Evolutionary conservation across 2,329 filamentous ascomycete genomes (phyloP).

Genomic region (Aureobasidium sp.): DNA sequence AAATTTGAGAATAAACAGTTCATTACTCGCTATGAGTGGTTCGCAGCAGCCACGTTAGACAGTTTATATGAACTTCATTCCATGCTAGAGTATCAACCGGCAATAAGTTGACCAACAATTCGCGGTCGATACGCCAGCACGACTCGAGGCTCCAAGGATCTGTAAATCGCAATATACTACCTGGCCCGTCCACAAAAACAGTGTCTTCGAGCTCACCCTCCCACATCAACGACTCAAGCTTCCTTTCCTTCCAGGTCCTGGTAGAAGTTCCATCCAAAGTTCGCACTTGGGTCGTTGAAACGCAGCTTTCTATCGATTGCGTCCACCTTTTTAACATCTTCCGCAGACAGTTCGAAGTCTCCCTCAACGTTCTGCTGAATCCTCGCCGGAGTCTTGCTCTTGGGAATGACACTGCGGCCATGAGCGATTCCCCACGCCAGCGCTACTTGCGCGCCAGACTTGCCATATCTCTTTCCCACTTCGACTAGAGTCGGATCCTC

Average conservation of each 20-base stretch:
- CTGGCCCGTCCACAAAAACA: neutral
- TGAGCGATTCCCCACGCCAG: conserved; percentile 47
- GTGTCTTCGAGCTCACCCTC: neutral
- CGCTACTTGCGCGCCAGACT: conserved; percentile 43
- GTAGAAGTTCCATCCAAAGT: conserved; percentile 52
- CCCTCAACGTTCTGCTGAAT: conserved; percentile 29
- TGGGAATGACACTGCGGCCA: conserved; percentile 45
- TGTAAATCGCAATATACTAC: neutral
- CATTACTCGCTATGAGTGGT: conserved; percentile 1
- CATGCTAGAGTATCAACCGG: neutral
- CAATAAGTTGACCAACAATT: neutral
- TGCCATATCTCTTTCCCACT: conserved; percentile 45
- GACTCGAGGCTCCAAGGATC: neutral
- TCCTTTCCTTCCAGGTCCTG: conserved; percentile 49
- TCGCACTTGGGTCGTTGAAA: conserved; percentile 50
- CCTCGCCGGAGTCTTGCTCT: conserved; percentile 36
- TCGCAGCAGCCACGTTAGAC: conserved; percentile 8
- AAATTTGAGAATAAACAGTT: neutral
- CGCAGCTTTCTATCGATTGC: conserved; percentile 51
- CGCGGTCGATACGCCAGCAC: neutral
- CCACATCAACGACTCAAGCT: neutral
- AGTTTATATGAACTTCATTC: neutral
- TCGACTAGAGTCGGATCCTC: conserved; percentile 42
- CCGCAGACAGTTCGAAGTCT: conserved; percentile 50
- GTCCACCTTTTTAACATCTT: conserved; percentile 49